Evolutionary conservation across 202 grass and related monocot species (phyloP), one percentile per base, ranked within the genome.

Genomic region (Panicum hallii): DNA sequence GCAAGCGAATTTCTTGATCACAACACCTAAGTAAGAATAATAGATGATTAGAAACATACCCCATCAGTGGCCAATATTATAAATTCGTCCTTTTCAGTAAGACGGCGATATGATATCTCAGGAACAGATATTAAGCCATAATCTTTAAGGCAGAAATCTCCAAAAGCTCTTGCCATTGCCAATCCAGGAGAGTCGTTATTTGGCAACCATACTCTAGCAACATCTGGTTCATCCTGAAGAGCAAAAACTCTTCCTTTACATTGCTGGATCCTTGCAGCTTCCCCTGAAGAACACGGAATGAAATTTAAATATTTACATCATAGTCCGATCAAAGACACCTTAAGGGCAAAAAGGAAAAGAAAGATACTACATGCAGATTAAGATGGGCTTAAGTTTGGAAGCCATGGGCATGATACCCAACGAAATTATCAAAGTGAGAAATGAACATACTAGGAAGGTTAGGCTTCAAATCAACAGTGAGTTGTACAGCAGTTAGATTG

Each of bases 51-150:
- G 63, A 70, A 82, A 9, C 69, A 80, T 99, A 99, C 97, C 92
- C 97, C 97, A 86, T 99, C 97, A 66, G 94, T 91, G 61, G 93
- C 94, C 84, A 99, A 84, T 93, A 99, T 88, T 65, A 99, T 78
- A 76, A 99, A 99, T 67, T 99, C 93, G 19, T 99, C 97, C 63
- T 94, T 93, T 74, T 90, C 88, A 48, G 97, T 91, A 54, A 99
- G 88, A 48, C 70, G 92, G 3, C 60, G 94, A 88, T 99, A 99
- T 4, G 92, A 91, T 82, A 99, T 92, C 69, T 97, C 83, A 56
- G 97, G 97, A 90, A 97, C 93, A 82, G 97, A 99, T 91, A 99
- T 99, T 85, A 99, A 82, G 83, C 97, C 97, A 84, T 99, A 99
- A 87, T 97, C 92, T 89, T 99, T 99, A 79, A 99, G 97, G 83